Evolutionary conservation across 495 filamentous ascomycete genomes (phyloP), one percentile per base, ranked within the genome.

Genomic region (Aspergillus ostianus): DNA sequence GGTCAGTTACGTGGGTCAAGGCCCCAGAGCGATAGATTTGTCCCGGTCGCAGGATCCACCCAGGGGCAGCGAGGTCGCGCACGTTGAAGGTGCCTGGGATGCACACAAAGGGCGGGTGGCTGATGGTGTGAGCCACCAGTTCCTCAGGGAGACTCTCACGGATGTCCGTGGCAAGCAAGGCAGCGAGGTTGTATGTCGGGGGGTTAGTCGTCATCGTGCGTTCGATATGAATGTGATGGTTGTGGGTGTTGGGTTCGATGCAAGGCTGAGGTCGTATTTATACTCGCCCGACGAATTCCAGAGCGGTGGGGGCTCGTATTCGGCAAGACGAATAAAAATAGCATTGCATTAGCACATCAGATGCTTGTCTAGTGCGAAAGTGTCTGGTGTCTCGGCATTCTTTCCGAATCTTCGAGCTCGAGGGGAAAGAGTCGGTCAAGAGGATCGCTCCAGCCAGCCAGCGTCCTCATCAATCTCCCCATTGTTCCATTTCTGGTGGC

Each of bases 1-100:
- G 73, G 36, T 72, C 67, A 6, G 79, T 76, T 41, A 87, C 71
- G 26, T 73, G 69, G 0, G 67, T 63, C 7, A 83, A 67, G 0
- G 75, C 72, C 51, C 80, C 84, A 5, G 78, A 84, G 56, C 81
- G 86, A 71, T 78, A 86, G 49, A 76, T 71, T 55, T 72, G 74
- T 47, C 77, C 74, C 0, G 77, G 67, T 6, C 76, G 75, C 23
- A 85, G 48, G 3, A 58, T 58, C 56, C 69, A 76, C 50, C 73
- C 67, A 4, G 78, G 73, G 36, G 74, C 75, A 62, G 82, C 83
- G 30, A 86, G 60, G 57, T 83, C 82, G 47, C 83, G 84, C 32
- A 83, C 71, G 65, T 87, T 86, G 55, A 68, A 67, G 4, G 76
- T 65, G 17, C 81, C 80, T 9, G 79, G 77, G 55, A 85, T 61